Evolutionary conservation across 2,329 filamentous ascomycete species (phyloP), one percentile per base, ranked within the genome.

Genomic region (Xylaria sp.): DNA sequence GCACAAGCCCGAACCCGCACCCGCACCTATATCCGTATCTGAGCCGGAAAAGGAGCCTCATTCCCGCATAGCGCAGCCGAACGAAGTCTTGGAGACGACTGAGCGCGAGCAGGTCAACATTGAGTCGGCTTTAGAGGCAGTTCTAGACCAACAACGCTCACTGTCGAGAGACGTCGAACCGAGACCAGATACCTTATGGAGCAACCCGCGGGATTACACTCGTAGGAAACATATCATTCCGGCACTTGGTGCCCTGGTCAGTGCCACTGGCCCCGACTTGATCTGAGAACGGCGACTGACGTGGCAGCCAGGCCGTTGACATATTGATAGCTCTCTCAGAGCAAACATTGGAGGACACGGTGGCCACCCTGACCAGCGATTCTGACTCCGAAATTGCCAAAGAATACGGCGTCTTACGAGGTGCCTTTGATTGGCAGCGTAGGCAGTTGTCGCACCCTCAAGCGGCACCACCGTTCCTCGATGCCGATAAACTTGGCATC

Each of bases 151-250:
- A 56, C 69, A 69, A 10, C 68, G 63, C 10, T 71, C 74, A 7
- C 70, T 71, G n/a, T 61, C 67, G 34, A 71, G 71, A 50, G 72
- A 78, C 20, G 13, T 59, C n/a, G 73, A 77, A 13, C 64, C 73
- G 28, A 70, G 66, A 15, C 66, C 74, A 1, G 77, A 78, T 63
- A 75, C 76, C 7, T 63, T 80, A 39, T 80, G 78, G 78, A 78
- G 73, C 63, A 77, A 79, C n/a, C 76, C 76, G 9, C 66, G 72
- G 64, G 72, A 78, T 59, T 80, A 76, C 62, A 80, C 78, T 3
- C 76, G 78, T 9, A 75, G 77, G 64, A 79, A 78, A 61, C 75
- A 79, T 72, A 75, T 78, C 32, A 75, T 80, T 72, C 78, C 78
- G 23, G 74, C 74, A 20, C 72, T 80, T 46, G 77, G 77, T 63